Conservation (phyloP, 176 grass and related monocot species). For the Cenchrus americanus region DNA sequence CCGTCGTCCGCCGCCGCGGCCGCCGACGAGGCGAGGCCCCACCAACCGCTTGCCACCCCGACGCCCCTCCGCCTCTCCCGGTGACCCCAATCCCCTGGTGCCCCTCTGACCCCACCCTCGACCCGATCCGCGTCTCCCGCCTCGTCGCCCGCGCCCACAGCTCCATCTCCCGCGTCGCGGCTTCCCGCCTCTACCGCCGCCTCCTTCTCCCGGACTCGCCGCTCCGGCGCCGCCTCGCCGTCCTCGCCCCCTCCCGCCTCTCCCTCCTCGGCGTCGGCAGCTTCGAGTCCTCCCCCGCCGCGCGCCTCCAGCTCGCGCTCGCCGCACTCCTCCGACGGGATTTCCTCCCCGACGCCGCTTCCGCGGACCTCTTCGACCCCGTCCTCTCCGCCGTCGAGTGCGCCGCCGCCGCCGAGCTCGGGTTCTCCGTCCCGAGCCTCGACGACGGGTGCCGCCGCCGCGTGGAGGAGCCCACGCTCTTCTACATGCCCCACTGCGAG, state of each 20-base stretch:
- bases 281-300: constrained; percentile 63
- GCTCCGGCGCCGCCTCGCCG: constrained; percentile 36
- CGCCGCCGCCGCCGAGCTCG: constrained; percentile 54
- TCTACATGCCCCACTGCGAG: constrained; percentile 95
- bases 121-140: constrained; percentile 38
- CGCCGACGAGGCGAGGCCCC: not conserved
- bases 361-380: constrained; percentile 71
- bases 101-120: constrained; percentile 60
- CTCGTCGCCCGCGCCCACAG: constrained; percentile 49
- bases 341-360: constrained; percentile 36
- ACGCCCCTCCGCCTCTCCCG: constrained; percentile 13
- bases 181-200: constrained; percentile 53
- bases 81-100: constrained; percentile 37
- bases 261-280: constrained; percentile 74
- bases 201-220: constrained; percentile 39
- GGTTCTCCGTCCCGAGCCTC: constrained; percentile 51
- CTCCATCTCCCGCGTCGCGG: constrained; percentile 49
- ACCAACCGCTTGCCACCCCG: not conserved
- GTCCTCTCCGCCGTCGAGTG: constrained; percentile 80
- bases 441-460: constrained; percentile 66
- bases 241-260: constrained; percentile 27
- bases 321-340: constrained; percentile 56
- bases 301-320: constrained; percentile 71
- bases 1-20: constrained; percentile 41
- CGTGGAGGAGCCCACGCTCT: constrained; percentile 62